These are phyloP conservation scores for Solanum aculeatissimum DNA, from an alignment of 305 asterid species.

Conservation along the genomic window DNA sequence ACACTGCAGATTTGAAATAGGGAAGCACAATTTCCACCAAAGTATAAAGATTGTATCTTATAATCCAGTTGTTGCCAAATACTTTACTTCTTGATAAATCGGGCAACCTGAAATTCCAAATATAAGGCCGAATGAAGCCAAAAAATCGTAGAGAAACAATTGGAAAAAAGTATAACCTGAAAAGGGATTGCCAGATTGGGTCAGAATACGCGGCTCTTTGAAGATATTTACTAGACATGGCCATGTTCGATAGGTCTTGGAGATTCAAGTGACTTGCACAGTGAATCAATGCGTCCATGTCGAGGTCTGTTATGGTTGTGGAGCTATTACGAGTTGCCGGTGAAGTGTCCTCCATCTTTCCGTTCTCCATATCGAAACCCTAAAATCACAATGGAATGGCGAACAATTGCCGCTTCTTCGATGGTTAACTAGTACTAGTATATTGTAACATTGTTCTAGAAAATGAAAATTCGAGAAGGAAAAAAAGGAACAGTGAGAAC, in stretches of 20 bases:
- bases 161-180: slow-evolving; percentile 24
- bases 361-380: neutral
- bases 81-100: neutral
- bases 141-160: neutral
- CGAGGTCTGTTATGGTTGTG: slow-evolving; percentile 37
- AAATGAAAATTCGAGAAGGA: too few species aligned
- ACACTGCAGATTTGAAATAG: neutral
- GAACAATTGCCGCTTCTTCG: neutral
- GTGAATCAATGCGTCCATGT: slow-evolving; percentile 38
- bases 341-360: neutral
- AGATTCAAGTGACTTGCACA: slow-evolving; percentile 44
- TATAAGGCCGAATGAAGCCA: too few species aligned
- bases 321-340: slow-evolving; percentile 3
- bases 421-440: neutral
- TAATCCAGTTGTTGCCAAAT: neutral
- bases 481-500: too few species aligned
- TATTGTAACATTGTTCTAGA: too few species aligned
- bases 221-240: slow-evolving; percentile 53
- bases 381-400: neutral
- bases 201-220: slow-evolving; percentile 51
- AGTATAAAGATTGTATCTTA: neutral
- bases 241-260: slow-evolving; percentile 50
- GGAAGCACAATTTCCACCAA: neutral
- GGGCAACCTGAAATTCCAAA: neutral
- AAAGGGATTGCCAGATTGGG: slow-evolving; percentile 52